phyloP scores from a whole-genome alignment of 768 basidiomycete species.

The Trametes coccinea region DNA sequence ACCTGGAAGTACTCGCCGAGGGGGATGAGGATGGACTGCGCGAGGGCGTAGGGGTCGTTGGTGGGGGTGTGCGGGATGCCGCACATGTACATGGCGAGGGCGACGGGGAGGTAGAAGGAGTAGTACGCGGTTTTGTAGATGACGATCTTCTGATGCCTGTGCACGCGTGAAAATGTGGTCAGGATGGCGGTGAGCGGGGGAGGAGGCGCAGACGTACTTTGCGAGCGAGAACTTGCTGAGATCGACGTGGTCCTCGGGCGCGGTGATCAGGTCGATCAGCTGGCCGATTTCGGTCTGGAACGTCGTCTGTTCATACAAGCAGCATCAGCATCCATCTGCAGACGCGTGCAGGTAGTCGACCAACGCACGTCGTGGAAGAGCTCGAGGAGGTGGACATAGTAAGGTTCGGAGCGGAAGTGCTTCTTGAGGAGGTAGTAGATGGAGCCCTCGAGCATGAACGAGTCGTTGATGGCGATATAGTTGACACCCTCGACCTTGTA shows the following conservation, averaged over 20 bases:
- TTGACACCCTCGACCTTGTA: constrained; percentile 71
- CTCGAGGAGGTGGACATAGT: constrained; percentile 89
- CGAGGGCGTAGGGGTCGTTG: constrained; percentile 66
- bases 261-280: constrained; percentile 93
- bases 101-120: constrained; percentile 98
- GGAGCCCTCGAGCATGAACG: constrained; percentile 93
- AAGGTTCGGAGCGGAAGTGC: constrained; percentile 77
- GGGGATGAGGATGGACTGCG: constrained; percentile 81
- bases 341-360: neutral
- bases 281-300: constrained; percentile 97
- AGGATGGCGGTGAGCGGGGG: no score
- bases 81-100: constrained; percentile 84
- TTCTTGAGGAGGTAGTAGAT: constrained; percentile 90
- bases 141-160: constrained; percentile 88
- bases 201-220: constrained; percentile 48
- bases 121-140: constrained; percentile 98
- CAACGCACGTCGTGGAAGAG: constrained; percentile 78
- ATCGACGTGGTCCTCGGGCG: constrained; percentile 88
- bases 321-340: neutral
- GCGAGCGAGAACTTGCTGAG: constrained; percentile 84
- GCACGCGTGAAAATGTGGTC: neutral
- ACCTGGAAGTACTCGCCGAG: constrained; percentile 99
- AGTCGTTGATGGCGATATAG: constrained; percentile 92
- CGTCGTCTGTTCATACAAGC: constrained; percentile 42
- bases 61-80: constrained; percentile 53